Conservation (phyloP, 1,284 basidiomycete genomes). For the Dichomitus squalens region DNA sequence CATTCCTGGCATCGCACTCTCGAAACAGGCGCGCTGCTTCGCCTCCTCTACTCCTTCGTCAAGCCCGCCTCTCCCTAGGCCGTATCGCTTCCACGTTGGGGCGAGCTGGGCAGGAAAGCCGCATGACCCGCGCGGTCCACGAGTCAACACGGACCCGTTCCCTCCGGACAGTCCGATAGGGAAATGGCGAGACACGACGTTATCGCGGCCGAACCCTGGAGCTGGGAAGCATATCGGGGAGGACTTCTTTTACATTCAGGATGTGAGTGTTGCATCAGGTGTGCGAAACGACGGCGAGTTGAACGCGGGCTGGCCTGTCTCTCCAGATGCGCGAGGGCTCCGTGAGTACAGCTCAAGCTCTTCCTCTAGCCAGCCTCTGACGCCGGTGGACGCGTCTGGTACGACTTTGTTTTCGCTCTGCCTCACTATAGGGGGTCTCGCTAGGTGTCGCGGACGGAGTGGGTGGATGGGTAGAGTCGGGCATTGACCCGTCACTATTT, state of each 20-base stretch:
- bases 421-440: constrained; percentile 60
- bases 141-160: constrained; percentile 51
- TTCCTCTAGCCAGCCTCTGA: neutral
- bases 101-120: constrained; percentile 82
- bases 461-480: constrained; percentile 74
- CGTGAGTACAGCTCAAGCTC: constrained; percentile 54
- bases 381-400: neutral
- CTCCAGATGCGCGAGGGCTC: constrained; percentile 3
- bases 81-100: constrained; percentile 48
- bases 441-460: constrained; percentile 75
- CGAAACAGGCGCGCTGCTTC: constrained; percentile 10
- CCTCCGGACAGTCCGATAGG: constrained; percentile 66
- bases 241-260: constrained; percentile 79
- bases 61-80: constrained; percentile 28
- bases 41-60: neutral
- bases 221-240: constrained; percentile 62
- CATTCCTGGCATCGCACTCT: neutral
- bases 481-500: constrained; percentile 82
- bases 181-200: constrained; percentile 68
- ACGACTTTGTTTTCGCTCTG: neutral
- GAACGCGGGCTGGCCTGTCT: neutral
- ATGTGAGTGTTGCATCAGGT: constrained; percentile 46
- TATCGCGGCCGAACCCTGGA: constrained; percentile 48
- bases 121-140: constrained; percentile 42
- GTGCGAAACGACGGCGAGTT: neutral